Evolutionary conservation across 2,329 filamentous ascomycete species (phyloP).

Genomic region (Lizonia empirigonia): DNA sequence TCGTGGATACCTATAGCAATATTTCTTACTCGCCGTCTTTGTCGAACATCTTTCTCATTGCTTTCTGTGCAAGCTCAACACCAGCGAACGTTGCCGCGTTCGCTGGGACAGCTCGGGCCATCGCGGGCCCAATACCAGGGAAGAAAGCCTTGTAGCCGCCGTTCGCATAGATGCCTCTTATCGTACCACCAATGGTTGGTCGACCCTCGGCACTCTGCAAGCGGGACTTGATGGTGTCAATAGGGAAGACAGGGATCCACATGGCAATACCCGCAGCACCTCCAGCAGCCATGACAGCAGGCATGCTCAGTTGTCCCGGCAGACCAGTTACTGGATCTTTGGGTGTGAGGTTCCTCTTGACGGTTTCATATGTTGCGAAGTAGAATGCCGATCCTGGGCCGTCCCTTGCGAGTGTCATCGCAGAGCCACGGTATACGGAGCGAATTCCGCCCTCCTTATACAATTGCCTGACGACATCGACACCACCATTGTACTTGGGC

Average conservation of each 20-base stretch:
- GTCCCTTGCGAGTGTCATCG: slow-evolving; percentile 91
- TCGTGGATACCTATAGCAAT: not conserved
- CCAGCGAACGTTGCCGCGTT: slow-evolving; percentile 95
- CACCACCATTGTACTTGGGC: slow-evolving; percentile 83
- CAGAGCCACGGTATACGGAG: slow-evolving; percentile 88
- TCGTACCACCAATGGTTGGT: slow-evolving; percentile 77
- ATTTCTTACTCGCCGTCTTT: slow-evolving; percentile 37
- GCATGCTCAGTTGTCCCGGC: slow-evolving; percentile 78
- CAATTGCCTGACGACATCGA: slow-evolving; percentile 91
- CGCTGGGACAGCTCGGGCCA: slow-evolving; percentile 90
- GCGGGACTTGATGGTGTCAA: slow-evolving; percentile 94
- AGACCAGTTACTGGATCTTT: slow-evolving; percentile 73
- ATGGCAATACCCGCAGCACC: slow-evolving; percentile 93
- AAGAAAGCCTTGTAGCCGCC: slow-evolving; percentile 94
- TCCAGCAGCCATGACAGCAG: slow-evolving; percentile 83
- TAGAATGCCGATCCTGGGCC: slow-evolving; percentile 93
- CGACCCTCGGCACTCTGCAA: slow-evolving; percentile 90
- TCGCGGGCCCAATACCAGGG: slow-evolving; percentile 90
- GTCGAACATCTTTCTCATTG: slow-evolving; percentile 77
- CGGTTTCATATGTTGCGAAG: slow-evolving; percentile 95
- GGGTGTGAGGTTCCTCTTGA: slow-evolving; percentile 86
- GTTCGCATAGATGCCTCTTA: slow-evolving; percentile 79
- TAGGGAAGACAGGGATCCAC: slow-evolving; percentile 98
- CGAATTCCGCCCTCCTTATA: slow-evolving; percentile 89
- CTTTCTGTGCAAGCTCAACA: slow-evolving; percentile 81